Percentiles rank a stretch among this genome's conserved stretches.
These are phyloP conservation scores for Talaromyces sp. DNA, from an alignment of 2,329 filamentous ascomycete species.

Conservation along the genomic window DNA sequence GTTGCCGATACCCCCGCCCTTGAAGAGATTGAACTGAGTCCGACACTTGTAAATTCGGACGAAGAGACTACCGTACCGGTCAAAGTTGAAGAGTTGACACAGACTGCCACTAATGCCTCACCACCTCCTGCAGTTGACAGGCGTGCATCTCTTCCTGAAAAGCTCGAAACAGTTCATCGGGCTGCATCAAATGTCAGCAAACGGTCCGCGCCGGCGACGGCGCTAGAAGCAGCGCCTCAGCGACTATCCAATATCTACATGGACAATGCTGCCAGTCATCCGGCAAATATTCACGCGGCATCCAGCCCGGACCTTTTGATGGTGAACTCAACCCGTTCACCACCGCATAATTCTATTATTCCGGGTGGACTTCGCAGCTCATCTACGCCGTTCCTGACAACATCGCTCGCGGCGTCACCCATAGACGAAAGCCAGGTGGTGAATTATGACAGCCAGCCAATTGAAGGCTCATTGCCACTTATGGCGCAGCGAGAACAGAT, in stretches of 20 bases:
- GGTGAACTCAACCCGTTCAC: neutral
- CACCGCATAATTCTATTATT: neutral
- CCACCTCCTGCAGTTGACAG: constrained; percentile 33
- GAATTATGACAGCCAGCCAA: constrained; percentile 15
- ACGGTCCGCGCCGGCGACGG: neutral
- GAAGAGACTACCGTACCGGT: constrained; percentile 57
- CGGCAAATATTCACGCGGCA: neutral
- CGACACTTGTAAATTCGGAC: constrained; percentile 27
- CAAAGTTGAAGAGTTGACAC: constrained; percentile 58
- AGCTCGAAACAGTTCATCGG: constrained; percentile 1
- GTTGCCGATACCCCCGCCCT: constrained; percentile 67
- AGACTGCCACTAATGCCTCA: constrained; percentile 52
- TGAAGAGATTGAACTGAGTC: constrained; percentile 39
- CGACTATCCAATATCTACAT: neutral
- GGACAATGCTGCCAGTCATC: neutral
- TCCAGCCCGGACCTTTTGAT: neutral
- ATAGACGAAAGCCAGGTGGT: constrained; percentile 12
- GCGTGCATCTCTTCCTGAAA: constrained; percentile 3
- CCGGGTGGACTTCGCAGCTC: constrained; percentile 11
- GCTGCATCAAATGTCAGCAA: neutral
- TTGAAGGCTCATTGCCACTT: constrained; percentile 39
- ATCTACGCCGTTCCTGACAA: constrained; percentile 19
- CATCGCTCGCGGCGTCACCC: constrained; percentile 11
- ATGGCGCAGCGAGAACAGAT: constrained; percentile 51
- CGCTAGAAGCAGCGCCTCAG: neutral